Evolutionary conservation across 805 yeast genomes (phyloP), one percentile per base, ranked within the genome.

Genomic region (Nakazawaea laoshanensis): DNA sequence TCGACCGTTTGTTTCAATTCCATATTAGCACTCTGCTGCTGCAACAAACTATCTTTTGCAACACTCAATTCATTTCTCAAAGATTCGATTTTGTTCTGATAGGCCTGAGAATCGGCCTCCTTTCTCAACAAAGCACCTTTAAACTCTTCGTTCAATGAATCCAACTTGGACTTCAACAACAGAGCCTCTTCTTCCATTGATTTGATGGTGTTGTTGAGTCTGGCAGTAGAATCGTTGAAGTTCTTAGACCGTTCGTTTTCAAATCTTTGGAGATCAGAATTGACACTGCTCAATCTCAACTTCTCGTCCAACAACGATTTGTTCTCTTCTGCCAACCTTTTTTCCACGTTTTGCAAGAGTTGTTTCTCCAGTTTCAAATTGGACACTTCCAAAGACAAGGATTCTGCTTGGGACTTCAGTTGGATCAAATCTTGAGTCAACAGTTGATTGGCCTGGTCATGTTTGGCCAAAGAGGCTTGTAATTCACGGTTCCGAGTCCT

Each of bases 191-290:
- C 37, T 41, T 74, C 73, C 19, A 77, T 57, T 16, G 66, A 52
- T 29, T 67, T 69, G 8, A 76, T 55, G 30, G 73, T 74, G 16
- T 59, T 53, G 7, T 65, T 47, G 32, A 75, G 62, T 26, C 78
- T 59, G 10, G 60, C 53, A 14, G 74, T 63, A 4, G 77, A 47
- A 24, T 74, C 77, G 14, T 57, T 48, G 29, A 69, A 62, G 5
- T 71, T 57, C 1, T 53, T 42, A 32, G 78, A 81, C 33, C 87
- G 65, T 47, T 83, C 88, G 33, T 63, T 63, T 36, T 74, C 73
- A 24, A 74, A 48, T 2, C 74, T 47, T 51, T 83, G 89, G 28
- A 84, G 55, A 44, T 69, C 78, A 6, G 68, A 51, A 7, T 82
- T 65, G 37, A 77, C 59, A 3, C 70, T 65, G 42, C 68, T 76